A percentile compares a stretch with the other conserved stretches of the same genome.
Evolutionary conservation across 2,329 filamentous ascomycete species (phyloP).

Genomic region (Fusarium metavorans): DNA sequence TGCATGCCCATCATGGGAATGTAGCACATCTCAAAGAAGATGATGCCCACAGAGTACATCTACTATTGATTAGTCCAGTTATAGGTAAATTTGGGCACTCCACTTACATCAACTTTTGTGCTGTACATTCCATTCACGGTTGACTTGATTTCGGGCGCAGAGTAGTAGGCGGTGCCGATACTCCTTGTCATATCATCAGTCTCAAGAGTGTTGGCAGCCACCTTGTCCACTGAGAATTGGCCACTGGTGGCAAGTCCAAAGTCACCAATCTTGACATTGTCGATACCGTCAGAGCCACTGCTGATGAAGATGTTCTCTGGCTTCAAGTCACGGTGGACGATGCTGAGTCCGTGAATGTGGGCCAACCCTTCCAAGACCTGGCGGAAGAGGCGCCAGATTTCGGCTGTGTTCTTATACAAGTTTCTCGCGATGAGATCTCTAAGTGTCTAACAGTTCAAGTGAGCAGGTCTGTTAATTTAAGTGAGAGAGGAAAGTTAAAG

Average conservation of each 20-base stretch:
- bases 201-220: conserved; percentile 56
- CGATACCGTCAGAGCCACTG: conserved; percentile 75
- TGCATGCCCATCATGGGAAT: conserved; percentile 75
- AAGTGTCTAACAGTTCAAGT: conserved; percentile 68
- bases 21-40: conserved; percentile 98
- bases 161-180: conserved; percentile 86
- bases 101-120: conserved; percentile 86
- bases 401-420: conserved; percentile 78
- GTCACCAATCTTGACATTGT: conserved; percentile 95
- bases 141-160: conserved; percentile 90
- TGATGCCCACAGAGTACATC: conserved; percentile 98
- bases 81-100: neutral
- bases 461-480: neutral
- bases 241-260: conserved; percentile 95
- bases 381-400: conserved; percentile 90
- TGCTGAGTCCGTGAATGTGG: conserved; percentile 90
- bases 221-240: conserved; percentile 75
- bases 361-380: conserved; percentile 91
- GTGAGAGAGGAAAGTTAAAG: conserved; percentile 6
- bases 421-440: conserved; percentile 86
- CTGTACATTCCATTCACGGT: conserved; percentile 83
- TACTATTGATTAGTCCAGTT: conserved; percentile 45
- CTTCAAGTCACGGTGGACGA: conserved; percentile 96
- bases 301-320: conserved; percentile 96
- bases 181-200: conserved; percentile 76